These are phyloP conservation scores for Sclerotinia borealis DNA, from an alignment of 2,329 filamentous ascomycete species.

Conservation along the genomic window DNA sequence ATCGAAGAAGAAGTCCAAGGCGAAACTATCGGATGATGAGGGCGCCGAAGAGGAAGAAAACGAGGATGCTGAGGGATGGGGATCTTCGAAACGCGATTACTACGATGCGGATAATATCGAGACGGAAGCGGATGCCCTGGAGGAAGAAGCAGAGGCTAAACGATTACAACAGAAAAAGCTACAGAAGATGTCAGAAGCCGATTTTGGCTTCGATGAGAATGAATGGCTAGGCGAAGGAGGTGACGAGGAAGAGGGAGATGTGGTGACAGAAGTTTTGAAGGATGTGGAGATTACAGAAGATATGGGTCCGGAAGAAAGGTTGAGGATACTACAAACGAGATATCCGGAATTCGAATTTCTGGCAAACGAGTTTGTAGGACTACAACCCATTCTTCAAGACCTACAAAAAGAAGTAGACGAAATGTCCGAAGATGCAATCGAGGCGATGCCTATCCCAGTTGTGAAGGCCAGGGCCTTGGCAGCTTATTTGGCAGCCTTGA, in stretches of 20 bases:
- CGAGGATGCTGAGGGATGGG: constrained; percentile 69
- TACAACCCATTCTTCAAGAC: constrained; percentile 52
- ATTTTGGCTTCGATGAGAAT: constrained; percentile 87
- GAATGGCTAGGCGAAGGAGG: constrained; percentile 66
- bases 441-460: constrained; percentile 31
- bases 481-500: constrained; percentile 78
- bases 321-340: constrained; percentile 67
- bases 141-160: constrained; percentile 87
- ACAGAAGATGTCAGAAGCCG: constrained; percentile 79
- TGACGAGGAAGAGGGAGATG: constrained; percentile 45
- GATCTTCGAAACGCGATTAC: constrained; percentile 80
- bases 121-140: constrained; percentile 65
- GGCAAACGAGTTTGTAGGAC: constrained; percentile 55
- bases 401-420: constrained; percentile 51
- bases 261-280: constrained; percentile 82
- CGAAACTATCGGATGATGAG: constrained; percentile 43
- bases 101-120: constrained; percentile 77
- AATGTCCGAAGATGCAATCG: constrained; percentile 22
- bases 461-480: constrained; percentile 76
- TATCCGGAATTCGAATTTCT: constrained; percentile 92
- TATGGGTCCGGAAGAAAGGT: constrained; percentile 68
- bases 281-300: constrained; percentile 75
- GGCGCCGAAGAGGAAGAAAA: constrained; percentile 51
- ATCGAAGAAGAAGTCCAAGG: constrained; percentile 40
- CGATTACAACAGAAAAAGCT: constrained; percentile 87